phyloP scores from a whole-genome alignment of 768 basidiomycete species.

The Tricholoma terreum region DNA sequence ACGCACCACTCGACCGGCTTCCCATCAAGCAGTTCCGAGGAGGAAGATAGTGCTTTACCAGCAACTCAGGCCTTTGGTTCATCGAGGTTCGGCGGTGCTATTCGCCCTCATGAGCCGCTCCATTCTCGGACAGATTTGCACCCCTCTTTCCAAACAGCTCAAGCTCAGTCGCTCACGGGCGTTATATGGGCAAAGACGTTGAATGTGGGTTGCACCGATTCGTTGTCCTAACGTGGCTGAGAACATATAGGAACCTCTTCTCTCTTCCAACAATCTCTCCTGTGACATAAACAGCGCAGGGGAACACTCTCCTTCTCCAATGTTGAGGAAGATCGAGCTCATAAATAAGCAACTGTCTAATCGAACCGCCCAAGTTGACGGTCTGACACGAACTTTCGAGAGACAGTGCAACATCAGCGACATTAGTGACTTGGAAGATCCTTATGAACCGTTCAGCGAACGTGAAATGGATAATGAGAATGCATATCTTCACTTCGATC shows the following conservation, averaged over 20 bases:
- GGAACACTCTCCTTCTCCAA: conserved; percentile 21
- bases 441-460: conserved; percentile 4
- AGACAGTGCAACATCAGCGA: background rate
- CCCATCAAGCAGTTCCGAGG: conserved; percentile 7
- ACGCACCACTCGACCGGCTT: conserved; percentile 8
- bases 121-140: background rate
- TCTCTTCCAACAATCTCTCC: background rate
- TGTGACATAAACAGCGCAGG: conserved; percentile 24
- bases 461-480: conserved; percentile 19
- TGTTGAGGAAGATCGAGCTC: conserved; percentile 8
- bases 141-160: background rate
- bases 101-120: background rate
- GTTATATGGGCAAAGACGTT: background rate
- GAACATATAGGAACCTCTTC: conserved; percentile 26
- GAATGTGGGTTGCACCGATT: background rate
- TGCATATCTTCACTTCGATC: conserved; percentile 35
- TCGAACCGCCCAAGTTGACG: background rate
- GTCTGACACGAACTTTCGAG: background rate
- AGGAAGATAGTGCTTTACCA: conserved; percentile 12
- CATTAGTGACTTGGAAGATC: background rate
- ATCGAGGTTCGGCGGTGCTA: conserved; percentile 25
- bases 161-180: background rate
- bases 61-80: conserved; percentile 29
- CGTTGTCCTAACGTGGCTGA: conserved; percentile 22
- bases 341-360: conserved; percentile 1